These are phyloP conservation scores for Hydnomerulius pinastri DNA, from an alignment of 768 basidiomycete species.

Conservation along the genomic window DNA sequence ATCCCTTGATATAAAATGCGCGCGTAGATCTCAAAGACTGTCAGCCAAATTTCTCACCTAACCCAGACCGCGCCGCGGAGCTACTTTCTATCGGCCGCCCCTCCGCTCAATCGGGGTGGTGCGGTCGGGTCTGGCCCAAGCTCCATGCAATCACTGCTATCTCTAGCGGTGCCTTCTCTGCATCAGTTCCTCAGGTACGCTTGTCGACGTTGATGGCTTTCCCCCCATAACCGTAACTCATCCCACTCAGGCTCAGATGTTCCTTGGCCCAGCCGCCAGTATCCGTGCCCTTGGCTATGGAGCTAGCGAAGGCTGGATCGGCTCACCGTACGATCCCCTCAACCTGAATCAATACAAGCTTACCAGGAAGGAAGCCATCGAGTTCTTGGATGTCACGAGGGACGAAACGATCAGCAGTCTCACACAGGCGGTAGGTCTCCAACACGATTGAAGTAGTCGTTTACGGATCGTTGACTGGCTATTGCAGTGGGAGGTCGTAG, in stretches of 20 bases:
- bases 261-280: constrained; percentile 1
- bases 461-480: background rate
- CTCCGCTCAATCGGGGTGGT: background rate
- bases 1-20: background rate
- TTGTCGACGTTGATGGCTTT: too few species aligned
- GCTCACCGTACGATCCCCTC: background rate
- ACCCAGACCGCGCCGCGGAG: constrained; percentile 7
- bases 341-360: constrained; percentile 11
- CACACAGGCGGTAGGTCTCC: constrained; percentile 1
- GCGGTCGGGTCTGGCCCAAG: constrained; percentile 1
- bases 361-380: constrained; percentile 1
- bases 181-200: constrained; percentile 1
- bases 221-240: background rate
- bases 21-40: background rate
- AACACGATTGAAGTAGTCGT: too few species aligned
- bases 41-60: background rate
- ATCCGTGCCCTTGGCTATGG: constrained; percentile 1
- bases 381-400: constrained; percentile 3
- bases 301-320: constrained; percentile 1
- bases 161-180: constrained; percentile 1
- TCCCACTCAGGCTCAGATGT: background rate
- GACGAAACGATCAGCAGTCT: background rate
- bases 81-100: constrained; percentile 7
- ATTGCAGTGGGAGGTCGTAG: constrained; percentile 4
- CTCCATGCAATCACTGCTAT: background rate